A percentile compares a stretch with the other conserved stretches of the same genome.
These are phyloP conservation scores for Saxispiralis lemnorum DNA, from an alignment of 495 filamentous ascomycete genomes.

Conservation along the genomic window DNA sequence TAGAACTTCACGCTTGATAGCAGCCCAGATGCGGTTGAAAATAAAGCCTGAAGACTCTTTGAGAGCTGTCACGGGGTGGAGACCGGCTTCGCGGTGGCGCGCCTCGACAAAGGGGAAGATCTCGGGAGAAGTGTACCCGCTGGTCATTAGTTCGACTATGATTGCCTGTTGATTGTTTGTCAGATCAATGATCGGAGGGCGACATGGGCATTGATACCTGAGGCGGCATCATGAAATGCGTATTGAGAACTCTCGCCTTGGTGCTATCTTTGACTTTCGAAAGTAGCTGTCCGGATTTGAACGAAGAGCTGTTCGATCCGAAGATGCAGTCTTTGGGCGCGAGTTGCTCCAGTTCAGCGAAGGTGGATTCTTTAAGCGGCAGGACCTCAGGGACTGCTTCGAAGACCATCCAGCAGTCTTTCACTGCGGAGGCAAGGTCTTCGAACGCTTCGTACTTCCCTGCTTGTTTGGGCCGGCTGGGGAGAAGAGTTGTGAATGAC, in stretches of 20 bases:
- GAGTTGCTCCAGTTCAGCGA: conserved; percentile 30
- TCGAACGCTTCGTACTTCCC: conserved; percentile 20
- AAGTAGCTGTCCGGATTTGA: conserved; percentile 30
- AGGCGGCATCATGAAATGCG: conserved; percentile 39
- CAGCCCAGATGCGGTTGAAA: conserved; percentile 42
- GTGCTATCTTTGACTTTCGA: conserved; percentile 23
- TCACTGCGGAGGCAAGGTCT: conserved; percentile 25
- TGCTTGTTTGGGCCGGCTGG: conserved; percentile 19
- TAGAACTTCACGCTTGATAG: conserved; percentile 36
- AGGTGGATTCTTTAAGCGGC: conserved; percentile 31
- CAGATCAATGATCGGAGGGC: conserved; percentile 6
- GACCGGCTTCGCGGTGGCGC: conserved; percentile 28
- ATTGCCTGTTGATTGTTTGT: not conserved
- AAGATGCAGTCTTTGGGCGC: conserved; percentile 32
- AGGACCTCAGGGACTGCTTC: conserved; percentile 39
- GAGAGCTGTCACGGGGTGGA: conserved; percentile 26
- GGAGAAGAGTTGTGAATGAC: conserved; percentile 19
- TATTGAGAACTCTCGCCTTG: conserved; percentile 29
- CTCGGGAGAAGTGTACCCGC: conserved; percentile 28
- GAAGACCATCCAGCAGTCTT: conserved; percentile 34
- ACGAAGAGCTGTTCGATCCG: conserved; percentile 34
- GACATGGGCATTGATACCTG: no score
- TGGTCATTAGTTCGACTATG: conserved; percentile 39
- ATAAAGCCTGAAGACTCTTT: conserved; percentile 39
- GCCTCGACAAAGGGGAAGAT: conserved; percentile 29